Evolutionary conservation across 257 asterid genomes (phyloP).

Genomic region (Euphrasia confusa): DNA sequence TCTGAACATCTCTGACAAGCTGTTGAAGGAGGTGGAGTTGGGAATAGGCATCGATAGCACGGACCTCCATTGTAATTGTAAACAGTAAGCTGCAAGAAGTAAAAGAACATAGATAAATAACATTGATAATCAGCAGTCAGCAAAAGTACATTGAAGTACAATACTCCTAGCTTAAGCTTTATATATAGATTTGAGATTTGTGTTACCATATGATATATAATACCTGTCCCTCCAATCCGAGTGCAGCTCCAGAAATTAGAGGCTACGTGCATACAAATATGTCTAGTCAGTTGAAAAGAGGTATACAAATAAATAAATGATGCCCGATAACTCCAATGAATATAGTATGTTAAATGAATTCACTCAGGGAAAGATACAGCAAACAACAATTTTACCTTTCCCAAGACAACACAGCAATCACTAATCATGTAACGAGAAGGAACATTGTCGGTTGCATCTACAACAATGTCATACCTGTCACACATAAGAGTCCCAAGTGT

Average conservation of each 20-base stretch:
- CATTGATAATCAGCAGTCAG: background rate
- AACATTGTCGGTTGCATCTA: constrained; percentile 95
- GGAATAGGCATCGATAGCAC: constrained; percentile 42
- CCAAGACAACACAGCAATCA: constrained; percentile 87
- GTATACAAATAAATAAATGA: background rate
- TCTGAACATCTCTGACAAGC: constrained; percentile 82
- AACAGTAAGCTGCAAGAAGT: background rate
- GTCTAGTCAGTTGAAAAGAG: constrained; percentile 21
- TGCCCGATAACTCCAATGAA: background rate
- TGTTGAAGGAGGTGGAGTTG: constrained; percentile 92
- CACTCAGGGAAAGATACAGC: constrained; percentile 14
- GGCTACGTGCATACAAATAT: constrained; percentile 48
- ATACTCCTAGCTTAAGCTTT: background rate
- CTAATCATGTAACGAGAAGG: constrained; percentile 97
- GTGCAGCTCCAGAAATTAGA: constrained; percentile 95
- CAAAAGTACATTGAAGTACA: constrained; percentile 7
- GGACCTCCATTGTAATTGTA: constrained; percentile 10
- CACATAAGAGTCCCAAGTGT: constrained; percentile 18
- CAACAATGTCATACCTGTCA: constrained; percentile 79
- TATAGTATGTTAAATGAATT: background rate
- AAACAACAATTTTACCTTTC: constrained; percentile 58
- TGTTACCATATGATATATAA: constrained; percentile 24
- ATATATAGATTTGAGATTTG: constrained; percentile 12
- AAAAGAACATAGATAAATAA: background rate
- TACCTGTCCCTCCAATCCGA: constrained; percentile 98